Percentiles rank a stretch among this genome's conserved stretches.
These are phyloP conservation scores for Coelastrella sp. DNA, from an alignment of 139 green algal genomes.

Conservation along the genomic window DNA sequence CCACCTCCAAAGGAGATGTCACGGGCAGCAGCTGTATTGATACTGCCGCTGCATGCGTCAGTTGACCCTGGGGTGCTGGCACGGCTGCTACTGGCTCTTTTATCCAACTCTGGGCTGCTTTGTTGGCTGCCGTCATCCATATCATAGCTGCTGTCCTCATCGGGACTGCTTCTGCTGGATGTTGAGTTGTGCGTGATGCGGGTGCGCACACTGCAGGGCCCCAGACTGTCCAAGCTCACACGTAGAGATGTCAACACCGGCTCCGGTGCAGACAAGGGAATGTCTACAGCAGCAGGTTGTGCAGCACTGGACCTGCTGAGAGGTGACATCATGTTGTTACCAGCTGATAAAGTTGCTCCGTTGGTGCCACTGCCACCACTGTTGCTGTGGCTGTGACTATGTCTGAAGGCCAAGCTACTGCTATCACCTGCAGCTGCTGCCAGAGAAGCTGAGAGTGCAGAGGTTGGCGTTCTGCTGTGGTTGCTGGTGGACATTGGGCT, in stretches of 20 bases:
- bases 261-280: neutral
- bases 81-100: neutral
- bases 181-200: slow-evolving; percentile 32
- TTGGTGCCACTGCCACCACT: slow-evolving; percentile 6
- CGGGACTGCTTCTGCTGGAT: neutral
- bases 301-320: slow-evolving; percentile 18
- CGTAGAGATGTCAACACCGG: neutral
- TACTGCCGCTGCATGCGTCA: neutral
- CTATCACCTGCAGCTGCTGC: slow-evolving; percentile 22
- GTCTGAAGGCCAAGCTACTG: neutral
- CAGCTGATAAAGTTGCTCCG: neutral
- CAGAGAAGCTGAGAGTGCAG: slow-evolving; percentile 27
- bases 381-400: neutral
- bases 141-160: neutral
- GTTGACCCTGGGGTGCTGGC: neutral
- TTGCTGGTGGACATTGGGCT: slow-evolving; percentile 1
- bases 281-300: neutral
- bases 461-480: neutral
- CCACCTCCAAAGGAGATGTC: slow-evolving; percentile 20
- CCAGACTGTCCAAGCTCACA: slow-evolving; percentile 16
- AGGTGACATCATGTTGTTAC: neutral
- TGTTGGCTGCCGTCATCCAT: slow-evolving; percentile 12
- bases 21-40: neutral
- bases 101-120: neutral
- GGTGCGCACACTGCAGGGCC: slow-evolving; percentile 33